A percentile compares a stretch with the other conserved stretches of the same genome.
phyloP scores from a whole-genome alignment of 768 basidiomycete species.

The Lentinula guzmanii region DNA sequence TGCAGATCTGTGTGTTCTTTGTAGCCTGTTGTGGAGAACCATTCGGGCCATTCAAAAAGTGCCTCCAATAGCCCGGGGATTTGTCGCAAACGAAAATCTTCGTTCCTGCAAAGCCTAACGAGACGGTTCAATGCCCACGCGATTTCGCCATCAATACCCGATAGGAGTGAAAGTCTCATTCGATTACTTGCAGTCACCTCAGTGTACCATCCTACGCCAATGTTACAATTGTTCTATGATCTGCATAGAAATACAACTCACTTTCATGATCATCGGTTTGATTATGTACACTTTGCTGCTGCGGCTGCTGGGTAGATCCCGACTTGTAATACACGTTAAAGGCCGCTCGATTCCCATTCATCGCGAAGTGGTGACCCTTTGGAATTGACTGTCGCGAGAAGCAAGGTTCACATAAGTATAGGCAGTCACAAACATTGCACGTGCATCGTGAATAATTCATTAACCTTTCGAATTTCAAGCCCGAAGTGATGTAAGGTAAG shows the following conservation, averaged over 20 bases:
- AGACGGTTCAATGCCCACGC: slow-evolving; percentile 89
- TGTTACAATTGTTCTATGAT: slow-evolving; percentile 9
- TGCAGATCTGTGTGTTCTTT: slow-evolving; percentile 33
- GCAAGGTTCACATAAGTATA: not conserved
- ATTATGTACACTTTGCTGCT: slow-evolving; percentile 27
- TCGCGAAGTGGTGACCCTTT: not conserved
- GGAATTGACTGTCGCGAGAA: not conserved
- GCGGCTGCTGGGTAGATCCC: slow-evolving; percentile 8
- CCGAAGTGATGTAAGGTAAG: too few relatives aligned
- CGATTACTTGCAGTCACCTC: slow-evolving; percentile 74
- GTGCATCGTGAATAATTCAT: not conserved
- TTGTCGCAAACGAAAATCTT: slow-evolving; percentile 63
- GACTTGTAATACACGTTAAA: not conserved
- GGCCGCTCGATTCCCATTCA: not conserved
- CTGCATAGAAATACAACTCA: slow-evolving; percentile 24
- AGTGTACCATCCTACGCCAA: slow-evolving; percentile 73
- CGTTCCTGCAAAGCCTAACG: slow-evolving; percentile 72
- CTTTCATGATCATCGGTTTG: slow-evolving; percentile 76
- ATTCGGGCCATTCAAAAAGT: slow-evolving; percentile 84
- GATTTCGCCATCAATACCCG: slow-evolving; percentile 75
- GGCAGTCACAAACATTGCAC: not conserved
- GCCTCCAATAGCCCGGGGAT: slow-evolving; percentile 80
- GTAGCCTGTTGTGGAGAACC: slow-evolving; percentile 66
- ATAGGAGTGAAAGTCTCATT: slow-evolving; percentile 85
- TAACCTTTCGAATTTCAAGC: too few relatives aligned